Conservation (phyloP, 768 basidiomycete genomes). For the Mrakia gelida region DNA sequence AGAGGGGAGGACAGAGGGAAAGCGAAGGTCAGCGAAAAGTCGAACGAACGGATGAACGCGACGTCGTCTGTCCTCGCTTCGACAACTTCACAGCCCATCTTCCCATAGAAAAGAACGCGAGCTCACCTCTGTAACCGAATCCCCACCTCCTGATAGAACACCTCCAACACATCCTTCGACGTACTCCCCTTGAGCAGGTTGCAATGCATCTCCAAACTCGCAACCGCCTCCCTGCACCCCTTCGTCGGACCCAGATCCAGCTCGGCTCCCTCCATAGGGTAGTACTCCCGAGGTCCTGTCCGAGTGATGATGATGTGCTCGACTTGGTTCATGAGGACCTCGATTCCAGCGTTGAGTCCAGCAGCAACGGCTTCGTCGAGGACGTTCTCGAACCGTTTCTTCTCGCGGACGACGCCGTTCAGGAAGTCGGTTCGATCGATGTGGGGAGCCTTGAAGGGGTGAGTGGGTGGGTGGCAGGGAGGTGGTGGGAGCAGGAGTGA, state of each 20-base stretch:
- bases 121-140: constrained; percentile 76
- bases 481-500: too few relatives aligned
- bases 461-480: background rate
- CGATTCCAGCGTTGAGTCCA: constrained; percentile 90
- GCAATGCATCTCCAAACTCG: constrained; percentile 84
- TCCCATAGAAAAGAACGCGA: background rate
- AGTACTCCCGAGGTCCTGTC: constrained; percentile 83
- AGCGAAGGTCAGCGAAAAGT: background rate
- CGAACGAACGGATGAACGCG: too few relatives aligned
- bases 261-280: constrained; percentile 71
- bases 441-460: constrained; percentile 62
- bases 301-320: constrained; percentile 83
- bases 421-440: constrained; percentile 92
- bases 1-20: background rate
- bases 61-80: too few relatives aligned
- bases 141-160: constrained; percentile 96
- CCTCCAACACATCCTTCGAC: constrained; percentile 91
- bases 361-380: constrained; percentile 90
- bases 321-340: constrained; percentile 93
- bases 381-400: constrained; percentile 89
- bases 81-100: background rate
- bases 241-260: constrained; percentile 79
- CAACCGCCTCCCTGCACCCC: constrained; percentile 84
- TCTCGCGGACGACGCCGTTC: constrained; percentile 87
- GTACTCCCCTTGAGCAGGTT: constrained; percentile 87